Evolutionary conservation across 495 filamentous ascomycete genomes (phyloP), one percentile per base, ranked within the genome.

Genomic region (Hypomontagnella monticulosa): DNA sequence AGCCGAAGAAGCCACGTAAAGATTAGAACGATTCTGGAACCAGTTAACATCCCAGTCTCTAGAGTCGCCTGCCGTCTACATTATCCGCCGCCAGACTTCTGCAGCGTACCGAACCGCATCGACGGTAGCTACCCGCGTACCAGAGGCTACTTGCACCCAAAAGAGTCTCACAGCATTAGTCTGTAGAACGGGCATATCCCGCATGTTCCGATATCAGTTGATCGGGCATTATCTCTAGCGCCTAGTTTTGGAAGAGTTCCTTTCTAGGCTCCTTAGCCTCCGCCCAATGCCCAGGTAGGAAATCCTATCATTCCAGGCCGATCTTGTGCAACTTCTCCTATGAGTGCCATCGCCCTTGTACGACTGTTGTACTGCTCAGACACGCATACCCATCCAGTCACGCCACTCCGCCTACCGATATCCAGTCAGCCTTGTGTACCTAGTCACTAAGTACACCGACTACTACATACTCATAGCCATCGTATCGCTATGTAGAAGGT

Each of bases 1-100:
- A n/a, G n/a, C n/a, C n/a, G 27, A 11, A 7, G 34, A 34, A 23
- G 12, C 32, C 38, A 63, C 9, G 5, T 9, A 14, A 42, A 16
- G 18, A 33, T 37, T 66, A 10, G 62, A 66, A 69, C 16, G 3
- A 34, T 69, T 69, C 66, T 69, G 66, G 66, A 69, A 69, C 53
- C n/a, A n/a, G 65, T 50, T 48, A 56, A 27, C 6, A 27, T 27
- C 66, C 20, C 4, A 15, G 12, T 33, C 30, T 32, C 18, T 49
- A n/a, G 15, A 4, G 46, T 61, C 51, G 40, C 52, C 41, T 44
- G 40, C 50, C 32, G 38, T 14, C 19, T 37, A 57, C 41, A 54
- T 57, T 58, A 61, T 14, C 34, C 43, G 14, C 16, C 14, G 49
- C 63, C 40, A 33, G 54, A 63, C 42, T 19, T 10, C 38, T 11